Conservation (phyloP, 139 green algal species). For the Chlamydomonas applanata region DNA sequence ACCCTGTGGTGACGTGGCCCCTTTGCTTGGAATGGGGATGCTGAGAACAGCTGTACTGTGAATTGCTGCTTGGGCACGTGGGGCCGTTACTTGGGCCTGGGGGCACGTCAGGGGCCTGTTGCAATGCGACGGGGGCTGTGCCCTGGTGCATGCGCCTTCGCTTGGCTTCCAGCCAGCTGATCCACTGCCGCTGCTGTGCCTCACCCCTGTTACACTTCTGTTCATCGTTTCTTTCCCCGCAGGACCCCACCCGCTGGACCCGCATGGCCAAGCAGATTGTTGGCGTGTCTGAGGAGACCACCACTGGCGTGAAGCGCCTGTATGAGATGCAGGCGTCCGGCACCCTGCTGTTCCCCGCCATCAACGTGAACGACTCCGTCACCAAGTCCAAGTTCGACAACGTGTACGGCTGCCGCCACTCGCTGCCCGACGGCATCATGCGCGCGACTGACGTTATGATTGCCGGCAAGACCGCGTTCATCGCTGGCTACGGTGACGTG, state of each 20-base stretch:
- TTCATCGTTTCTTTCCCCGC: too few relatives aligned
- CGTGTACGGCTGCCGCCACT: constrained; percentile 99
- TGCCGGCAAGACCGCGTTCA: constrained; percentile 67
- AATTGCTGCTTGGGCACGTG: too few relatives aligned
- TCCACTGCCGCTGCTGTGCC: background rate
- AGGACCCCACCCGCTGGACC: constrained; percentile 13
- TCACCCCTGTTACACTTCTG: too few relatives aligned
- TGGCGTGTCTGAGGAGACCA: constrained; percentile 99
- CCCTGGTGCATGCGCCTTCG: background rate
- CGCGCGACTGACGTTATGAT: constrained; percentile 98
- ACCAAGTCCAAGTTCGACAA: constrained; percentile 99
- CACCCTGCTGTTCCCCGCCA: constrained; percentile 97
- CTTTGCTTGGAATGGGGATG: too few relatives aligned
- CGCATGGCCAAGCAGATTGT: constrained; percentile 79
- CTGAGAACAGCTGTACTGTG: too few relatives aligned
- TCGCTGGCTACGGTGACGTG: constrained; percentile 97
- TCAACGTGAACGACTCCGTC: constrained; percentile 99
- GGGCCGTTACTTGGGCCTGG: too few relatives aligned
- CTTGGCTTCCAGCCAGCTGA: background rate
- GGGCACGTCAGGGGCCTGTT: too few relatives aligned
- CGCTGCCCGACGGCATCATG: constrained; percentile 99
- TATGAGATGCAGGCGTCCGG: constrained; percentile 96
- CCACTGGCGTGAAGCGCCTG: constrained; percentile 98
- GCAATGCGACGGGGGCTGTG: background rate
- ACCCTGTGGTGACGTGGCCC: too few relatives aligned